Conservation (phyloP, 768 basidiomycete genomes). For the Pleurotus citrinopileatus region DNA sequence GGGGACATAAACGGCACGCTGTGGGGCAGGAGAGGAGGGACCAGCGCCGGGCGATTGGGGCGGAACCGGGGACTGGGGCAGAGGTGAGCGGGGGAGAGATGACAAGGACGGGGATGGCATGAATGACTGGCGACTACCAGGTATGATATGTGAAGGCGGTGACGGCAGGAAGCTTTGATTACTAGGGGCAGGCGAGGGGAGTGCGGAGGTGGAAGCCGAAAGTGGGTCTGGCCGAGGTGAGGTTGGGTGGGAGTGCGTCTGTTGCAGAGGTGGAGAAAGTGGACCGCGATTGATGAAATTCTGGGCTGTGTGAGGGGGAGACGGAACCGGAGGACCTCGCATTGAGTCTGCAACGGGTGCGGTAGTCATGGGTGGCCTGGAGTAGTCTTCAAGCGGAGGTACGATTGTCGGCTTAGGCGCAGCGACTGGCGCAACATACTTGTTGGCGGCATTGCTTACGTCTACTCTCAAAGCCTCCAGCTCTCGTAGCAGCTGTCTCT, state of each 20-base stretch:
- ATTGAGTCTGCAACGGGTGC: constrained; percentile 1
- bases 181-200: constrained; percentile 4
- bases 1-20: constrained; percentile 24
- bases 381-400: constrained; percentile 63
- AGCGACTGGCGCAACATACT: constrained; percentile 47
- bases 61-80: constrained; percentile 26
- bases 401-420: constrained; percentile 60
- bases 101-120: constrained; percentile 10
- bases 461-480: constrained; percentile 82
- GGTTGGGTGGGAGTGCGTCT: constrained; percentile 1
- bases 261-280: not conserved
- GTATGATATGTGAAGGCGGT: constrained; percentile 4
- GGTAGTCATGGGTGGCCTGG: constrained; percentile 24
- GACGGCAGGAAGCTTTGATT: constrained; percentile 1
- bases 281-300: constrained; percentile 5
- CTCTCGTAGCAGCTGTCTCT: constrained; percentile 84
- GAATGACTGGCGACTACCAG: constrained; percentile 7
- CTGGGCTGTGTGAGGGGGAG: constrained; percentile 8
- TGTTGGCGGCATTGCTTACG: constrained; percentile 57
- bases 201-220: constrained; percentile 8
- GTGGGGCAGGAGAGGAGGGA: constrained; percentile 43
- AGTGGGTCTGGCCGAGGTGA: constrained; percentile 11
- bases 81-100: constrained; percentile 20
- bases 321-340: not conserved
- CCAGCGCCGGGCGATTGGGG: constrained; percentile 56